Percentiles rank a stretch among this genome's conserved stretches.
Evolutionary conservation across 2,329 filamentous ascomycete species (phyloP).

Genomic region (Lecanoromycetidae sp.): DNA sequence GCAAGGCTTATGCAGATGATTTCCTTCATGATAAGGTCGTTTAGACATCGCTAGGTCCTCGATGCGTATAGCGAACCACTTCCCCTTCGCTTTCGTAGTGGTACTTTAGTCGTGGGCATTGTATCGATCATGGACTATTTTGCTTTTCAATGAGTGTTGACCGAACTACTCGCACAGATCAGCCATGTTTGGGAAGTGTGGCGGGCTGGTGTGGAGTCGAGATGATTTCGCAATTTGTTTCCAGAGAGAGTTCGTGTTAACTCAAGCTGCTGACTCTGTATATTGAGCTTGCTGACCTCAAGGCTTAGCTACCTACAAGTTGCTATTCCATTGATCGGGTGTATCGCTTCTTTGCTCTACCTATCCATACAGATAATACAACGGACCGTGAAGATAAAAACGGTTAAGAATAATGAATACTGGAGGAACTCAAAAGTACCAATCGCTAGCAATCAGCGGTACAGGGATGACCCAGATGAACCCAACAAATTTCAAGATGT

Average conservation of each 20-base stretch:
- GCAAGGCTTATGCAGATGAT: too few relatives aligned
- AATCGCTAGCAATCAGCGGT: constrained; percentile 19
- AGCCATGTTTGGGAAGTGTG: constrained; percentile 46
- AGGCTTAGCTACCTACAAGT: constrained; percentile 59
- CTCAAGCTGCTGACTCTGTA: constrained; percentile 2
- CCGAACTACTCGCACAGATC: neutral
- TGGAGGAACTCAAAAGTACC: constrained; percentile 23
- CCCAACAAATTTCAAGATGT: constrained; percentile 23
- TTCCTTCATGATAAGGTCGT: constrained; percentile 2
- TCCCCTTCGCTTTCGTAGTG: neutral
- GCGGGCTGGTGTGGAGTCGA: constrained; percentile 45
- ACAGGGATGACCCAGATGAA: neutral
- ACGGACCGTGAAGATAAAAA: constrained; percentile 42
- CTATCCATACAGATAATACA: constrained; percentile 48
- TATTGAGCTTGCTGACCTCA: constrained; percentile 17
- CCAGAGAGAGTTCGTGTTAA: constrained; percentile 38
- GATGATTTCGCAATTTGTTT: constrained; percentile 54
- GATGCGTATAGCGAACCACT: neutral
- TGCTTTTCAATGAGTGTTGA: neutral
- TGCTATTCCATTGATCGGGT: constrained; percentile 61
- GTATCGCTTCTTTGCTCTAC: constrained; percentile 57
- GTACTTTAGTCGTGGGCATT: neutral
- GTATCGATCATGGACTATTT: neutral
- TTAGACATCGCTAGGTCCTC: neutral
- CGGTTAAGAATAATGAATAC: constrained; percentile 45